Percentiles rank a stretch among this genome's conserved stretches.
Evolutionary conservation across 768 basidiomycete genomes (phyloP).

Genomic region (Mrakia hoshinonis): DNA sequence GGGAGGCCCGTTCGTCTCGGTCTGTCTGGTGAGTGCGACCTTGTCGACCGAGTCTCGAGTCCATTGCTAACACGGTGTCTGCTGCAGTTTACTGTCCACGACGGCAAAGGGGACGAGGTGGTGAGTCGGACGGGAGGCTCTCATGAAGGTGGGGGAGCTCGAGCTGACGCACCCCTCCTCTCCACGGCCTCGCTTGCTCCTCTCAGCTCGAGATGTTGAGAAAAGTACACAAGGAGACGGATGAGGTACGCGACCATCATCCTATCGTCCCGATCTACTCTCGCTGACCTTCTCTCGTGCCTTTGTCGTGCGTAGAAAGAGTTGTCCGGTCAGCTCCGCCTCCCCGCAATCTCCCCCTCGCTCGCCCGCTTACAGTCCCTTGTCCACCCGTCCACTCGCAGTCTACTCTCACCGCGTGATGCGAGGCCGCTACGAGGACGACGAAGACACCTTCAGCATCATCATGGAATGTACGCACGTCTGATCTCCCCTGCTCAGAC

Average conservation of each 20-base stretch:
- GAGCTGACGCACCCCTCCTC: background rate
- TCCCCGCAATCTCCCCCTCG: background rate
- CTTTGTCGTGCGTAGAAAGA: background rate
- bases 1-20: background rate
- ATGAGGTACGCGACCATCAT: background rate
- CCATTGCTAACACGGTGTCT: background rate
- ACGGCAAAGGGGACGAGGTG: conserved; percentile 2
- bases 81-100: background rate
- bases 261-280: background rate
- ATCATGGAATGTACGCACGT: background rate
- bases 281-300: background rate
- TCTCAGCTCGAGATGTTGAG: background rate
- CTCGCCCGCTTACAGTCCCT: background rate
- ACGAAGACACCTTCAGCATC: background rate
- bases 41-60: background rate
- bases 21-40: background rate
- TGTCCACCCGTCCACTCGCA: background rate
- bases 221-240: background rate
- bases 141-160: background rate
- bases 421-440: background rate
- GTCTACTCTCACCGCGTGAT: conserved; percentile 11
- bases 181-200: background rate
- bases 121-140: background rate
- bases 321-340: background rate
- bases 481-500: background rate